Percentiles rank a stretch among this genome's conserved stretches.
These are phyloP conservation scores for Hericium alpestre DNA, from an alignment of 768 basidiomycete genomes.

Conservation along the genomic window DNA sequence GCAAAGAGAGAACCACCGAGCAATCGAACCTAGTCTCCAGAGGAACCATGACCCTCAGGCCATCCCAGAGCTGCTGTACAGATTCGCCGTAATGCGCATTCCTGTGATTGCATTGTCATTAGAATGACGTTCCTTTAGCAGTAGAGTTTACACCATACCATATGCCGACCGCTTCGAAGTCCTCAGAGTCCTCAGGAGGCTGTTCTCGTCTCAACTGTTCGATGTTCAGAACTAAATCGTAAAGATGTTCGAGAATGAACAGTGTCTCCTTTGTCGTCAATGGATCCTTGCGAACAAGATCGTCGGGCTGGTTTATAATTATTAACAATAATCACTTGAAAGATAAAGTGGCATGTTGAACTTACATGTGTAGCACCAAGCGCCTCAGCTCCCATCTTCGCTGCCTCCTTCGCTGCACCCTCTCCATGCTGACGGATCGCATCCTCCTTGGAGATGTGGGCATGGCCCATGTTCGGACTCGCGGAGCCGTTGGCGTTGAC, in stretches of 20 bases:
- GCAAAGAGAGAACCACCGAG: background rate
- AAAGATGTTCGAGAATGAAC: slow-evolving; percentile 70
- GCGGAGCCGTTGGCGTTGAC: slow-evolving; percentile 45
- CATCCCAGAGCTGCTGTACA: slow-evolving; percentile 69
- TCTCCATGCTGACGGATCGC: slow-evolving; percentile 31
- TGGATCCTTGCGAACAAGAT: slow-evolving; percentile 57
- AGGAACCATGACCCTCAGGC: slow-evolving; percentile 78
- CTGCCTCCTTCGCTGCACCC: slow-evolving; percentile 62
- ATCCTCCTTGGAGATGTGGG: slow-evolving; percentile 46
- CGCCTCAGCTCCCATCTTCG: slow-evolving; percentile 65
- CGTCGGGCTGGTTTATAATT: slow-evolving; percentile 37
- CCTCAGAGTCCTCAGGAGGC: slow-evolving; percentile 51
- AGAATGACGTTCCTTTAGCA: too few species aligned
- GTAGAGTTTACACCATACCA: background rate
- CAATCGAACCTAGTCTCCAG: slow-evolving; percentile 75
- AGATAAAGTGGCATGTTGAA: background rate
- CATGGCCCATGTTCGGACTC: slow-evolving; percentile 34
- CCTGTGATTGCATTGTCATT: slow-evolving; percentile 26
- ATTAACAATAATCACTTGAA: background rate
- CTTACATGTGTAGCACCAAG: slow-evolving; percentile 47
- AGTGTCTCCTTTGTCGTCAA: slow-evolving; percentile 72
- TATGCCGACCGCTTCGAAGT: slow-evolving; percentile 35
- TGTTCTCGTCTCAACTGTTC: slow-evolving; percentile 81
- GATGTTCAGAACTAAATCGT: slow-evolving; percentile 72
- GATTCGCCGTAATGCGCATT: slow-evolving; percentile 42